phyloP scores from a whole-genome alignment of 257 asterid genomes.

The Primulina eburnea region DNA sequence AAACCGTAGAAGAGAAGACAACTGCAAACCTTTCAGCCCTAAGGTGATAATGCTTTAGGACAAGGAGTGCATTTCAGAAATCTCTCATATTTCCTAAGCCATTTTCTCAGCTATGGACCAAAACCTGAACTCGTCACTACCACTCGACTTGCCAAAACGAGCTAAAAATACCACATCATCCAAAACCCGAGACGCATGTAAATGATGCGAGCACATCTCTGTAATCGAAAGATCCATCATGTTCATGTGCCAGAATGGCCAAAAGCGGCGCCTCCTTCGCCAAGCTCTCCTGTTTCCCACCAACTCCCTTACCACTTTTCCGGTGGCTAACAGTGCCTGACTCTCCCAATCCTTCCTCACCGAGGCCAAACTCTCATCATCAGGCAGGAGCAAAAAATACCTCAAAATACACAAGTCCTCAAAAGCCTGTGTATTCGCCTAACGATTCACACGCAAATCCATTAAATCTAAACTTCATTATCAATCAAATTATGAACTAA shows the following conservation, averaged over 20 bases:
- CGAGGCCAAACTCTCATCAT: slow-evolving; percentile 37
- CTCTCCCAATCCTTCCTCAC: slow-evolving; percentile 81
- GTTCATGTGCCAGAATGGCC: slow-evolving; percentile 53
- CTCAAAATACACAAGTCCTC: slow-evolving; percentile 67
- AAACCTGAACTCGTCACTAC: slow-evolving; percentile 56
- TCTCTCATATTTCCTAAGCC: slow-evolving; percentile 77
- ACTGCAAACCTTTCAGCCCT: slow-evolving; percentile 68
- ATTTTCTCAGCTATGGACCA: slow-evolving; percentile 30
- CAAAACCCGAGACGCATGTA: slow-evolving; percentile 48
- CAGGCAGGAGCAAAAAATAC: slow-evolving; percentile 52
- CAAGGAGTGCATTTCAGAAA: slow-evolving; percentile 65
- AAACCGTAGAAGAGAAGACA: slow-evolving; percentile 73
- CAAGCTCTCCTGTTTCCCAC: slow-evolving; percentile 33
- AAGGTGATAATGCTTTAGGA: slow-evolving; percentile 51
- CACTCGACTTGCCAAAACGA: slow-evolving; percentile 70
- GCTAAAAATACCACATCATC: slow-evolving; percentile 42
- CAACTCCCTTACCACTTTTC: slow-evolving; percentile 38
- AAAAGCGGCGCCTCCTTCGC: slow-evolving; percentile 61
- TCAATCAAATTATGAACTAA: slow-evolving; percentile 52
- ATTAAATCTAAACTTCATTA: slow-evolving; percentile 53
- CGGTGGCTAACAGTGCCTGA: slow-evolving; percentile 61
- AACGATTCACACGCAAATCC: slow-evolving; percentile 25
- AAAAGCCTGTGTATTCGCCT: slow-evolving; percentile 53
- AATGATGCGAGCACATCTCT: slow-evolving; percentile 77
- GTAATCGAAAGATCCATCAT: slow-evolving; percentile 62